phyloP scores from a whole-genome alignment of 306 rosid species.

The Cucumis cinereus region DNA sequence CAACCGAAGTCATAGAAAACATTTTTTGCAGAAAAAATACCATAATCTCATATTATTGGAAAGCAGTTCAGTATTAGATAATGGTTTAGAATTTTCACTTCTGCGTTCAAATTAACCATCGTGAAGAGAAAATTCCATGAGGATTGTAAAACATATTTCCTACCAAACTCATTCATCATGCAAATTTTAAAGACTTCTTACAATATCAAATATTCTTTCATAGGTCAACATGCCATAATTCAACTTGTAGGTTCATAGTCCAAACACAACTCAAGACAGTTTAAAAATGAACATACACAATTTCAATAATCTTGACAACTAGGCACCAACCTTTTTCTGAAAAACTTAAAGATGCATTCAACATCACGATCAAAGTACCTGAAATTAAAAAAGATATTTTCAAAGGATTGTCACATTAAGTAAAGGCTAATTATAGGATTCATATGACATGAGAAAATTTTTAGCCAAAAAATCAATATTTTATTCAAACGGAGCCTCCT shows the following conservation, averaged over 20 bases:
- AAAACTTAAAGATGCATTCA: conserved; percentile 80
- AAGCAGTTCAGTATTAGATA: not conserved
- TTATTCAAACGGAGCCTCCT: not conserved
- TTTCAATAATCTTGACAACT: not conserved
- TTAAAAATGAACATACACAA: not conserved
- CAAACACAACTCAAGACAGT: not conserved
- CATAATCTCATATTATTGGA: not conserved
- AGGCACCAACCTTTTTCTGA: conserved; percentile 60
- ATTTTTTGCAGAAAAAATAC: not conserved
- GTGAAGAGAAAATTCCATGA: not conserved
- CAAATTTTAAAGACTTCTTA: not conserved
- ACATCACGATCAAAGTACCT: conserved; percentile 99
- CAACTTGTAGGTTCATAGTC: not conserved
- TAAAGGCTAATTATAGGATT: not conserved
- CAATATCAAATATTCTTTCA: not conserved
- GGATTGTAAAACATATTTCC: not conserved
- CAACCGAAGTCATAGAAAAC: too few relatives aligned
- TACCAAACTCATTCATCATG: not conserved
- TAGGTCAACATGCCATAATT: not conserved
- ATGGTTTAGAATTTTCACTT: not conserved
- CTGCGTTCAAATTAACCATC: not conserved
- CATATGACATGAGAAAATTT: not conserved
- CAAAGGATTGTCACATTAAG: not conserved
- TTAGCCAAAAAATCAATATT: not conserved
- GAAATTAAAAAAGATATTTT: conserved; percentile 9